phyloP scores from a whole-genome alignment of 352 stramenopile species.

The Blastocystis sp. region DNA sequence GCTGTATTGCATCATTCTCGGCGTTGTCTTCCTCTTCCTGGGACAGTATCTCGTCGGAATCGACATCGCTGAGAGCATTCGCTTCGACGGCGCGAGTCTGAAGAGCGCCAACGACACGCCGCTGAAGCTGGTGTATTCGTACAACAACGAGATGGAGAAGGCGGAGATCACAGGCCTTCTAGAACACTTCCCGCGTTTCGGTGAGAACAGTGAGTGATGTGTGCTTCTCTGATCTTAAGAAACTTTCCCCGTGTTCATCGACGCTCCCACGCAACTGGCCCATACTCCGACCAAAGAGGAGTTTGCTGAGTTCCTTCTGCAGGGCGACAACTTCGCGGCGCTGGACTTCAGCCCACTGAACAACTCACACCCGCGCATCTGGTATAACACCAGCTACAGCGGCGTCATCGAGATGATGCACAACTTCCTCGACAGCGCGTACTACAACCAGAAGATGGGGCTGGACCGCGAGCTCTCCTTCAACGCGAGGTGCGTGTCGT shows the following conservation, averaged over 20 bases:
- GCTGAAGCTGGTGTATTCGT: conserved; percentile 21
- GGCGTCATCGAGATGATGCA: conserved; percentile 18
- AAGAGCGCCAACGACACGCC: neutral
- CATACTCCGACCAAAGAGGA: neutral
- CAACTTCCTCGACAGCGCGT: conserved; percentile 7
- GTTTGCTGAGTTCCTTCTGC: conserved; percentile 12
- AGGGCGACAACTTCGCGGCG: conserved; percentile 4
- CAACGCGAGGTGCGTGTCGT: too few relatives aligned
- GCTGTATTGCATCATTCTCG: neutral
- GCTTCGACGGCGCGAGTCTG: neutral
- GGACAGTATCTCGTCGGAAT: conserved; percentile 18
- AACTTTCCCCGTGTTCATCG: neutral
- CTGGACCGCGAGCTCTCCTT: neutral
- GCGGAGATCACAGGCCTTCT: neutral
- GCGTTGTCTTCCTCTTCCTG: conserved; percentile 43
- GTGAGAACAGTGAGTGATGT: neutral
- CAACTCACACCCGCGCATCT: neutral
- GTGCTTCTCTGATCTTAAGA: neutral
- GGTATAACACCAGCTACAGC: conserved; percentile 64
- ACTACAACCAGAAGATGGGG: neutral
- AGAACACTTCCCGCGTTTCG: neutral
- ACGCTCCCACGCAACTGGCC: neutral
- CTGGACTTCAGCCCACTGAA: neutral
- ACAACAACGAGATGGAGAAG: conserved; percentile 15
- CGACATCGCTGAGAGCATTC: neutral